Evolutionary conservation across 2,329 filamentous ascomycete species (phyloP).

Genomic region (Alternaria sp.): DNA sequence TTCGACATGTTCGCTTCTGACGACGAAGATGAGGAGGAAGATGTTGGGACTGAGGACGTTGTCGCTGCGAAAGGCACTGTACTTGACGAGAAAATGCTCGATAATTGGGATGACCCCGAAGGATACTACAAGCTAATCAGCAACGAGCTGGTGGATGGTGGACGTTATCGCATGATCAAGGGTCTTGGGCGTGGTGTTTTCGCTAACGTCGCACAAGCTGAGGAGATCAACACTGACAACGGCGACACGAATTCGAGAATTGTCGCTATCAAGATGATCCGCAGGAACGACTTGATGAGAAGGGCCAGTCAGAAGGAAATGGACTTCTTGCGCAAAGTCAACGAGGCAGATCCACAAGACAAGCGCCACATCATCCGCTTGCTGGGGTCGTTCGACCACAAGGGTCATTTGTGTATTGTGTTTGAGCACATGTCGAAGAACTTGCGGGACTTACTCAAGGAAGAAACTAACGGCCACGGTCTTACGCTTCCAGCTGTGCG

Average conservation of each 20-base stretch:
- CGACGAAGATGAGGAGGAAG: slow-evolving; percentile 72
- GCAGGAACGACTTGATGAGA: slow-evolving; percentile 92
- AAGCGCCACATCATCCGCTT: slow-evolving; percentile 93
- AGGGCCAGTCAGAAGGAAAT: slow-evolving; percentile 96
- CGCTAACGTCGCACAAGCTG: slow-evolving; percentile 90
- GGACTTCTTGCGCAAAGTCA: slow-evolving; percentile 87
- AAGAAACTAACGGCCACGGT: slow-evolving; percentile 81
- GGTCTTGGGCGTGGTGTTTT: slow-evolving; percentile 95
- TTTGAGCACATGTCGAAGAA: slow-evolving; percentile 91
- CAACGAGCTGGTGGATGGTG: slow-evolving; percentile 86
- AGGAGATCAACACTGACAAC: slow-evolving; percentile 28
- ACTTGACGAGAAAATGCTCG: slow-evolving; percentile 78
- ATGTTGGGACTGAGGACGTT: slow-evolving; percentile 66
- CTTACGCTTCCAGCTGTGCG: slow-evolving; percentile 89
- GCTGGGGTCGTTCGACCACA: slow-evolving; percentile 89
- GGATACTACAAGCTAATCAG: slow-evolving; percentile 96
- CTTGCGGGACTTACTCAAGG: slow-evolving; percentile 90
- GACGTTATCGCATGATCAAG: slow-evolving; percentile 87
- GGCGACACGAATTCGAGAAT: slow-evolving; percentile 62
- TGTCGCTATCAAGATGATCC: slow-evolving; percentile 98
- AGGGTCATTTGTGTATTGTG: slow-evolving; percentile 93
- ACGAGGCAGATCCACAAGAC: slow-evolving; percentile 83
- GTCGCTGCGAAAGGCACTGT: slow-evolving; percentile 38
- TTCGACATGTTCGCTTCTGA: slow-evolving; percentile 74
- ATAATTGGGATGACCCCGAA: slow-evolving; percentile 92